A percentile compares a stretch with the other conserved stretches of the same genome.
phyloP scores from a whole-genome alignment of 139 green algal genomes.

The Micractinium conductrix region DNA sequence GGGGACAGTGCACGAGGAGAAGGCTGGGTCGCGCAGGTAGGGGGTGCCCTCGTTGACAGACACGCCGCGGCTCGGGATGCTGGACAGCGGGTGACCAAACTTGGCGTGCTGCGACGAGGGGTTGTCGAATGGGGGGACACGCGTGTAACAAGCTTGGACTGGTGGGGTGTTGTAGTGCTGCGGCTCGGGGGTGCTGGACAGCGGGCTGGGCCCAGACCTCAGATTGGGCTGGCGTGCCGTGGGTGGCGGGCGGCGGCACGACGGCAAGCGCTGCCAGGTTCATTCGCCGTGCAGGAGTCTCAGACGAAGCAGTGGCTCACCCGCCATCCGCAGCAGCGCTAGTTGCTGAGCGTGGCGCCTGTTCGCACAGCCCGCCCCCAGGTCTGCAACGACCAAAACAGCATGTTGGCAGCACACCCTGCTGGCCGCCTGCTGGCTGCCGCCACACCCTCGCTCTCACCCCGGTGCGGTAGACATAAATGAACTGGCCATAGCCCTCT shows the following conservation, averaged over 20 bases:
- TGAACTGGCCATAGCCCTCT: slow-evolving; percentile 15
- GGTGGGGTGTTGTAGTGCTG: too few relatives aligned
- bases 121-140: background rate
- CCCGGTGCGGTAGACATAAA: slow-evolving; percentile 7
- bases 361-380: background rate
- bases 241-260: too few relatives aligned
- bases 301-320: too few relatives aligned
- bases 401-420: too few relatives aligned
- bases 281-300: too few relatives aligned
- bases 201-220: background rate
- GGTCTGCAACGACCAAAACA: too few relatives aligned
- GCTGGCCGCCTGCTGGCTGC: too few relatives aligned
- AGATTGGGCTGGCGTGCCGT: background rate
- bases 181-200: background rate
- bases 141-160: background rate
- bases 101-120: background rate
- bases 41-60: background rate
- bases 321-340: too few relatives aligned
- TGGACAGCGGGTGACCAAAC: background rate
- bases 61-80: background rate
- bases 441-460: background rate
- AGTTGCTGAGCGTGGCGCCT: too few relatives aligned
- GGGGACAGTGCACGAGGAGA: slow-evolving; percentile 5
- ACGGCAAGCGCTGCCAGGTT: too few relatives aligned
- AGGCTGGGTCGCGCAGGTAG: background rate